Evolutionary conservation across 164 flowering plant species (phyloP), one percentile per base, ranked within the genome.

Genomic region (Vitis labrusca): DNA sequence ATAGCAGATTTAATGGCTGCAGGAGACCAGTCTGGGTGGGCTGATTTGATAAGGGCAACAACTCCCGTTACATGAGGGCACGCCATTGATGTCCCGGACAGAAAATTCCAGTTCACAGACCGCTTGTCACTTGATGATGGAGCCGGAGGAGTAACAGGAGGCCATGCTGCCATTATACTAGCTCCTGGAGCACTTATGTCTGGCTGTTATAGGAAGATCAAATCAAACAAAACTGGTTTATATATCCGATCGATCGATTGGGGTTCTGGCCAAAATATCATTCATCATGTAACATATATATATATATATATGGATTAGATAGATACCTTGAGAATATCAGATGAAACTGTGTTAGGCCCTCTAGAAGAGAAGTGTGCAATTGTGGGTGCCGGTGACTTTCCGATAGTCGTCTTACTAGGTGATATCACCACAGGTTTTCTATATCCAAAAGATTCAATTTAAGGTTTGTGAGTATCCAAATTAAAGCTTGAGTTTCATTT

Each of bases 61-160:
- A 80, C 81, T 10, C 91, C 96, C 3, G 96, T 58, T 19, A 90
- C 91, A 66, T 90, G 96, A 44, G 96, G 96, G 75, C 96, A 90
- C 0, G 96, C 73, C 91, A 88, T 87, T 9, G 96, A 91, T 1
- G 96, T 91, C 12, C 96, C 96, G 0, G 93, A 81, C 50, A 52
- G 80, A 55, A 91, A 80, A 65, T 82, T 89, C 96, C 96, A 91
- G 5, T 65, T 65, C 54, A 83, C 89, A 0, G 75, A 72, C 8
- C 85, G 85, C 0, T 6, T 3, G 50, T 86, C 95, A 0, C 27
- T 13, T 0, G 79, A 63, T 6, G 64, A 44, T 63, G 69, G 13
- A 5, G 88, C 70, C 11, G 91, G 91, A 15, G 92, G 77, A 9
- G 79, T 67, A 6, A 72, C 64, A 1, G 86, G 69, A 32, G 93